Base-by-base conservation (phyloP, 805 yeast species). In the Danielia oregonensis region DNA sequence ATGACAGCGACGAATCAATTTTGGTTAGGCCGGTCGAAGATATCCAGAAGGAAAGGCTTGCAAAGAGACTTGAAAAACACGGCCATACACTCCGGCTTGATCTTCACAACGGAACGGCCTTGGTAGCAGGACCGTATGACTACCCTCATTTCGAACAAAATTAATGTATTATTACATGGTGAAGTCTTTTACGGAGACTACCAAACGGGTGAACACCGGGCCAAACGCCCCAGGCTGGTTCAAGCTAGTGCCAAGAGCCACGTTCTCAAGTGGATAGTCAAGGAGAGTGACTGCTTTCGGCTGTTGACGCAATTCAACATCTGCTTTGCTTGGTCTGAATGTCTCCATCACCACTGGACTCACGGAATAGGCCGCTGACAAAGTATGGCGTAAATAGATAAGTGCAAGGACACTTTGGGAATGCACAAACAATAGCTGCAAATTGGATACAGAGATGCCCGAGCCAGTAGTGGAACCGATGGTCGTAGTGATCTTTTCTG, bases 271-370 rank as follows among this genome's bases (percentile, higher is more conserved):
- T 2, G 52, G 49, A 17, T 22, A 46, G 14, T 44, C 44, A 8
- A 40, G 31, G 10, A 39, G 24, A 2, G 26, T 27, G 22, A 39
- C 36, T 9, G 43, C 21, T 29, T 55, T 57, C 1, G 67, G 60
- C 6, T 49, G 43, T 22, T 48, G 60, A 26, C 62, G 55, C 33
- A 62, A 43, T 17, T 67, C 72, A 22, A 51, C 40, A 21, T 65
- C 65, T 1, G 48, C 52, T 28, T 51, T 57, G 10, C 52, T 48
- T 1, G 63, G 61, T 7, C 49, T 45, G 38, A 56, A 66, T 1
- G 37, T 47, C 19, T 51, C 59, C 30, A 63, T 46, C 26, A 43
- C 49, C 2, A 40, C 43, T 9, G 52, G 47, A 9, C 42, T 43
- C 5, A 65, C 36, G 9, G 43, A 39, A 38, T 54, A 61, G 5